These are phyloP conservation scores for Populus ilicifolia DNA, from an alignment of 345 rosid species.

Conservation along the genomic window DNA sequence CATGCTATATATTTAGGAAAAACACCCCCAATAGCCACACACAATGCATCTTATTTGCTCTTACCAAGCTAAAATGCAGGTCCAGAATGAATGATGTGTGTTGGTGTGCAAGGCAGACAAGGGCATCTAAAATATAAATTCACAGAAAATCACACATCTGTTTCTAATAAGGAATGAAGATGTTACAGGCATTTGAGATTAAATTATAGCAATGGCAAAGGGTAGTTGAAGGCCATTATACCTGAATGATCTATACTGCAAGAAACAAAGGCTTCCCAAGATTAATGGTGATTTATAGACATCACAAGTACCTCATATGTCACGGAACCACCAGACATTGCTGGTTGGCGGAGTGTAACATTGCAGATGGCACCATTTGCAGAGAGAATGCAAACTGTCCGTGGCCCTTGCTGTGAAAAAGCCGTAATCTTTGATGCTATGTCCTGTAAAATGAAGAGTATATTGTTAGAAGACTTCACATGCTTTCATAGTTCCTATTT, in stretches of 20 bases:
- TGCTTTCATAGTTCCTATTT: background rate
- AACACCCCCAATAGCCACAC: background rate
- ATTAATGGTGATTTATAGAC: background rate
- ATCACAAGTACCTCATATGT: conserved; percentile 64
- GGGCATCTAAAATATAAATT: background rate
- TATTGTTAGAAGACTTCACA: background rate
- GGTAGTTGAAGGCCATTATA: background rate
- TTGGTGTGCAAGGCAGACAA: background rate
- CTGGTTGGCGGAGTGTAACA: conserved; percentile 63
- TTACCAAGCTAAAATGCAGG: background rate
- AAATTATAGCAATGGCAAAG: background rate
- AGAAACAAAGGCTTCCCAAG: background rate
- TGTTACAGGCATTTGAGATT: background rate
- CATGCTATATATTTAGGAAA: background rate
- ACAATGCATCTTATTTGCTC: background rate
- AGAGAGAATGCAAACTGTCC: conserved; percentile 78
- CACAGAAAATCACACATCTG: background rate
- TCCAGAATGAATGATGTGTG: background rate
- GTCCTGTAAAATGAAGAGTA: conserved; percentile 47
- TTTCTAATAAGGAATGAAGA: background rate
- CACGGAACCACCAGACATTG: conserved; percentile 47
- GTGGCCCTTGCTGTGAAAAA: conserved; percentile 77
- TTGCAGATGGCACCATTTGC: conserved; percentile 78
- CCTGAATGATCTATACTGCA: background rate
- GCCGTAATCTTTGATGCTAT: conserved; percentile 63